phyloP scores from a whole-genome alignment of 495 filamentous ascomycete genomes.

The Daldinia concentrica region DNA sequence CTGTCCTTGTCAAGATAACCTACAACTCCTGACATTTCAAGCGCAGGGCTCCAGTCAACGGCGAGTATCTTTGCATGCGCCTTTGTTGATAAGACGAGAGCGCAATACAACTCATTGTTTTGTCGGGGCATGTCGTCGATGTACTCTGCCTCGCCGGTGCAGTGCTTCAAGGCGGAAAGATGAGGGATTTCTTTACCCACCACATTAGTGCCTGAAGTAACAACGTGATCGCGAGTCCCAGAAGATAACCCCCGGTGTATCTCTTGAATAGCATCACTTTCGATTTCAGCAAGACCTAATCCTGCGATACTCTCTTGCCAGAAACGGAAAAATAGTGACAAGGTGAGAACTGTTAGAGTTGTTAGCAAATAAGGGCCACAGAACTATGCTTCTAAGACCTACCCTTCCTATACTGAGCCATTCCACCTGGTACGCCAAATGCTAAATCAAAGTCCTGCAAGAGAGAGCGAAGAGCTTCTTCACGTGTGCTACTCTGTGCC shows the following conservation, averaged over 20 bases:
- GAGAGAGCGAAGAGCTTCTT: slow-evolving; percentile 76
- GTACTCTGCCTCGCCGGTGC: slow-evolving; percentile 85
- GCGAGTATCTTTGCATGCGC: slow-evolving; percentile 78
- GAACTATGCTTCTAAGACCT: slow-evolving; percentile 53
- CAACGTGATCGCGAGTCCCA: slow-evolving; percentile 65
- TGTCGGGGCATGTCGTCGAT: slow-evolving; percentile 86
- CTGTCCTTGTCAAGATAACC: slow-evolving; percentile 77
- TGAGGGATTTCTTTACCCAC: slow-evolving; percentile 78
- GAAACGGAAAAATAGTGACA: slow-evolving; percentile 79
- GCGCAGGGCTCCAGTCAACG: slow-evolving; percentile 70
- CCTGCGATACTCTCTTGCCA: slow-evolving; percentile 64
- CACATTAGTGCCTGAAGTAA: slow-evolving; percentile 63
- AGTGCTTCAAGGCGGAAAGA: slow-evolving; percentile 84
- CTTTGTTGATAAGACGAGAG: slow-evolving; percentile 80
- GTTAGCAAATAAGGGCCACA: slow-evolving; percentile 4
- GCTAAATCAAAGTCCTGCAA: slow-evolving; percentile 78
- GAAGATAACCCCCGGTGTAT: slow-evolving; percentile 65
- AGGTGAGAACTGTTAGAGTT: slow-evolving; percentile 51
- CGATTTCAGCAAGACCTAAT: slow-evolving; percentile 44
- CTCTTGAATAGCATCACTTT: slow-evolving; percentile 60
- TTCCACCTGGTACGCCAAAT: slow-evolving; percentile 83
- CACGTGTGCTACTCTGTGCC: slow-evolving; percentile 71
- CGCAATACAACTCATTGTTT: slow-evolving; percentile 78
- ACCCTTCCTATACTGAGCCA: slow-evolving; percentile 83
- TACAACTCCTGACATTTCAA: slow-evolving; percentile 74